Percentiles rank a stretch among this genome's conserved stretches.
Conservation (phyloP, 768 basidiomycete species). For the Candolleomyces aberdarensis region DNA sequence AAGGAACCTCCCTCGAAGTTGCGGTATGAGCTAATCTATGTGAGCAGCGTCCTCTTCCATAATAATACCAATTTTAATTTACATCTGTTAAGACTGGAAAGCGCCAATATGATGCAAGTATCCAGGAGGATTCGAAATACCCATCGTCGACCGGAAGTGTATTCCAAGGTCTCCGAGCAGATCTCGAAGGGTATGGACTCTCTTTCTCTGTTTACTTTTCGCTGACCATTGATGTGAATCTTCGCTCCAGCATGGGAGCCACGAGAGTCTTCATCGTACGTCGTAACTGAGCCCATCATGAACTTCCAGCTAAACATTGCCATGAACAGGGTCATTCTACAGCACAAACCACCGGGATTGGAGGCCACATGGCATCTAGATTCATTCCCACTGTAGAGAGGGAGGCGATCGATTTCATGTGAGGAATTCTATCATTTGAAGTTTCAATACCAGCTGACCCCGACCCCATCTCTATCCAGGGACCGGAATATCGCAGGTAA, state of each 20-base stretch:
- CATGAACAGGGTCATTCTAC: conserved; percentile 76
- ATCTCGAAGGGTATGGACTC: conserved; percentile 67
- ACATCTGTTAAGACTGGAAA: conserved; percentile 56
- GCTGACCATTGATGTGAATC: neutral
- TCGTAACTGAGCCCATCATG: neutral
- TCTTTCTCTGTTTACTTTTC: neutral
- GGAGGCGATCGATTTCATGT: conserved; percentile 89
- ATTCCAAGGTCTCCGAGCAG: conserved; percentile 84
- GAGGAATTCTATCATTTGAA: conserved; percentile 21
- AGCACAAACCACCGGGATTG: conserved; percentile 85
- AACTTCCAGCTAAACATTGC: neutral
- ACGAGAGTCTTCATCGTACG: conserved; percentile 84
- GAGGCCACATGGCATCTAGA: conserved; percentile 63
- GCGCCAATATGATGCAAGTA: conserved; percentile 73
- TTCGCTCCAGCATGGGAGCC: conserved; percentile 48
- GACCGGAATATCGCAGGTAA: conserved; percentile 78
- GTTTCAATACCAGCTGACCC: neutral
- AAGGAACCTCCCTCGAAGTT: conserved; percentile 82
- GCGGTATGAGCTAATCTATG: conserved; percentile 83
- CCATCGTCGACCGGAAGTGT: conserved; percentile 69
- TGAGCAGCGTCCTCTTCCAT: conserved; percentile 27
- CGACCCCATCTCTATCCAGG: conserved; percentile 30
- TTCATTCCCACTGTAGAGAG: conserved; percentile 97
- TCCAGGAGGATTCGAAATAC: conserved; percentile 61
- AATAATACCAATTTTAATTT: neutral